Conservation (phyloP, 108 stramenopile genomes). For the Seminavis robusta region DNA sequence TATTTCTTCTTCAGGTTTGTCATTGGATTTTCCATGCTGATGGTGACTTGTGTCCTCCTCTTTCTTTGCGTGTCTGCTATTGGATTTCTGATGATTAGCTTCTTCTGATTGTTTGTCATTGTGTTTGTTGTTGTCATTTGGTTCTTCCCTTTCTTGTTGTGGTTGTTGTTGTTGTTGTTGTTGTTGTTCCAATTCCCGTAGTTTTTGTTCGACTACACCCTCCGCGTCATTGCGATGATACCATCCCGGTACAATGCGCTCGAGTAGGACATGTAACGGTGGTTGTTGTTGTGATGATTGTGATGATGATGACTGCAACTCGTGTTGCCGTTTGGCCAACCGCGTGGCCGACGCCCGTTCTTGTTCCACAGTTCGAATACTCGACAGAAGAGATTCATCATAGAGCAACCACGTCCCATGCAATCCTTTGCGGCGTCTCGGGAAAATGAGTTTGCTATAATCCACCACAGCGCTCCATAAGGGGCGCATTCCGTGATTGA, state of each 20-base stretch:
- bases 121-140: neutral
- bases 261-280: constrained; percentile 6
- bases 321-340: constrained; percentile 3
- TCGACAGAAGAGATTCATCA: constrained; percentile 8
- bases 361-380: neutral
- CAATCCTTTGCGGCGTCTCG: neutral
- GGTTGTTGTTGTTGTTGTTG: neutral
- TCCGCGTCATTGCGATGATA: constrained; percentile 21
- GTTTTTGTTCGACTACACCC: neutral
- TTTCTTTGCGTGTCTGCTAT: neutral
- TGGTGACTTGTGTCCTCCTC: neutral
- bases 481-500: constrained; percentile 24
- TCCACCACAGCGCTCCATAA: constrained; percentile 7
- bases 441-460: constrained; percentile 5
- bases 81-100: neutral
- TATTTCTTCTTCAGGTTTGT: neutral
- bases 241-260: constrained; percentile 27
- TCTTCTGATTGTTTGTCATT: constrained; percentile 1
- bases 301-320: constrained; percentile 10
- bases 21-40: neutral
- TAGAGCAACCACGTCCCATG: constrained; percentile 11
- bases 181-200: neutral
- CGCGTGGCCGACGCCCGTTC: constrained; percentile 5
- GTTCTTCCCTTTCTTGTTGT: constrained; percentile 4
- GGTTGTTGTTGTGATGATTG: constrained; percentile 3